Conservation (phyloP, 805 yeast species). For the Kluyveromyces starmeri region DNA sequence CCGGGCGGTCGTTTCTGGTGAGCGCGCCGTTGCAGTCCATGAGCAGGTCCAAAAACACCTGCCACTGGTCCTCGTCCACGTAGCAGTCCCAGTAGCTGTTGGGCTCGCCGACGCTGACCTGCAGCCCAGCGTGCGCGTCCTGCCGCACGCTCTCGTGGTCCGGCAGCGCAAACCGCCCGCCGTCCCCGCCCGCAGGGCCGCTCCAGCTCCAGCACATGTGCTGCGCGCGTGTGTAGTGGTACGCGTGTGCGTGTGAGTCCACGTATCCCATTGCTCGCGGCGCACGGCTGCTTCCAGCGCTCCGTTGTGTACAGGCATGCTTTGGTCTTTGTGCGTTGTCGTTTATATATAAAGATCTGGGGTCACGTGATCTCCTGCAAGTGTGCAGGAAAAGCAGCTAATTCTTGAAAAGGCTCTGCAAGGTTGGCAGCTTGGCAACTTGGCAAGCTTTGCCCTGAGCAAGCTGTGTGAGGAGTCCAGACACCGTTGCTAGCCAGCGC, state of each 20-base stretch:
- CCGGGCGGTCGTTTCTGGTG: neutral
- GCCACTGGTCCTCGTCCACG: slow-evolving; percentile 5
- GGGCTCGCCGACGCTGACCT: slow-evolving; percentile 3
- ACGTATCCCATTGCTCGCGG: slow-evolving; percentile 1
- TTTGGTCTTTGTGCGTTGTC: neutral
- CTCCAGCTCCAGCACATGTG: slow-evolving; percentile 5
- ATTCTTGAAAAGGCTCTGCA: too few species aligned
- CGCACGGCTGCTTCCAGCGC: neutral
- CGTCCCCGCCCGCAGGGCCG: slow-evolving; percentile 2
- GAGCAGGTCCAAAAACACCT: slow-evolving; percentile 2
- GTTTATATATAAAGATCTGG: too few species aligned
- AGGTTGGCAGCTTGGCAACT: too few species aligned
- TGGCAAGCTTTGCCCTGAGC: too few species aligned
- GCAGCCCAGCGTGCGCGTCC: slow-evolving; percentile 6
- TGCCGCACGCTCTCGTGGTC: slow-evolving; percentile 4
- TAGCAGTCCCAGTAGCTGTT: slow-evolving; percentile 5
- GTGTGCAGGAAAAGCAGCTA: too few species aligned
- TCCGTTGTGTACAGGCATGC: neutral
- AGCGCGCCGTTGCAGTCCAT: slow-evolving; percentile 5
- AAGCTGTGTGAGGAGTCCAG: too few species aligned
- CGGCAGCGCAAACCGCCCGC: slow-evolving; percentile 1
- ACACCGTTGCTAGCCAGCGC: neutral
- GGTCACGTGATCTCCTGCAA: too few species aligned
- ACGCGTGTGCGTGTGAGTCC: neutral
- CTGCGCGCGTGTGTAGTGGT: slow-evolving; percentile 3